phyloP scores from a whole-genome alignment of 257 asterid species.

The Orobanche coerulescens region DNA sequence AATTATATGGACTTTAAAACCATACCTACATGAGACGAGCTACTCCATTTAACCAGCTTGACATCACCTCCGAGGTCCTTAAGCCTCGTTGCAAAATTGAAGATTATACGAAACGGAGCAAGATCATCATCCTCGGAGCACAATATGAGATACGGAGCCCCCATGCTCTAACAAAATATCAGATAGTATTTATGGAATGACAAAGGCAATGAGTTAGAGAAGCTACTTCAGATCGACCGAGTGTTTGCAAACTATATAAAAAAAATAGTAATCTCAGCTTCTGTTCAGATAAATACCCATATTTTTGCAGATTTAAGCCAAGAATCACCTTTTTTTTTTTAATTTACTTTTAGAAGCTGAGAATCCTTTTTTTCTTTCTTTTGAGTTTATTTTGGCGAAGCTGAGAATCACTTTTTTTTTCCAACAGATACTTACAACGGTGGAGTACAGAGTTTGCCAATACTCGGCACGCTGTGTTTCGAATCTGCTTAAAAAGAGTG shows the following conservation, averaged over 20 bases:
- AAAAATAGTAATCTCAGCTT: neutral
- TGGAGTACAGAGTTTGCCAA: conserved; percentile 92
- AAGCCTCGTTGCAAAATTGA: conserved; percentile 69
- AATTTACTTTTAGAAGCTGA: neutral
- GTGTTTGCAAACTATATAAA: neutral
- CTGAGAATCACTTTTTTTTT: neutral
- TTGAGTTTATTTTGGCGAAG: neutral
- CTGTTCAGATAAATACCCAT: neutral
- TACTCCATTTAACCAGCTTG: conserved; percentile 67
- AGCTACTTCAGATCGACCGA: neutral
- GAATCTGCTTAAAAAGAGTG: conserved; percentile 66
- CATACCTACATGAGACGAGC: conserved; percentile 88
- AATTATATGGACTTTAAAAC: conserved; percentile 15
- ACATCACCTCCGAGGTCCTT: conserved; percentile 72
- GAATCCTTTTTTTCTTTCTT: neutral
- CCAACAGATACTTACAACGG: conserved; percentile 51
- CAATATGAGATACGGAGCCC: conserved; percentile 85
- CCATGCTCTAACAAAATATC: conserved; percentile 44
- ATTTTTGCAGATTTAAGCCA: neutral
- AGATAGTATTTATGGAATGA: conserved; percentile 1
- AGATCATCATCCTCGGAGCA: conserved; percentile 97
- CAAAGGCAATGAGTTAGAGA: neutral
- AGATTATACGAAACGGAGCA: conserved; percentile 60
- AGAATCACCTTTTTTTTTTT: neutral
- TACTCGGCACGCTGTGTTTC: conserved; percentile 86